Evolutionary conservation across 2,329 filamentous ascomycete species (phyloP), one percentile per base, ranked within the genome.

Genomic region (Leptographium radiaticola): DNA sequence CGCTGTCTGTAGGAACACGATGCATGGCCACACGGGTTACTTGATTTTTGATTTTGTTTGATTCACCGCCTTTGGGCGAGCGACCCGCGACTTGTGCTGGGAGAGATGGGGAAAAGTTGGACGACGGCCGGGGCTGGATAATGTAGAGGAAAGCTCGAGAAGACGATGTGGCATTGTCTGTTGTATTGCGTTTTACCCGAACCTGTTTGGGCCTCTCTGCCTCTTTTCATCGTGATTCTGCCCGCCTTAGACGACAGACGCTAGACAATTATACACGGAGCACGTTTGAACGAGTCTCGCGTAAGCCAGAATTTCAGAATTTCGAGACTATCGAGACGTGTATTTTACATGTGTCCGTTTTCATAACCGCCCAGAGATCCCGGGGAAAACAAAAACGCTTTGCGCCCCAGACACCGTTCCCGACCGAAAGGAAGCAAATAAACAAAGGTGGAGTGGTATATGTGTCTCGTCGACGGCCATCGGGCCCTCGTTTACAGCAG

Each of bases 401-500:
- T 13, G 34, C 12, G 34, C 34, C 9, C 34, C 34, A 36, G 34
- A 36, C 34, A 36, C 34, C 25, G 25, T 25, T 25, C 25, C 25
- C 25, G 25, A 25, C 25, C 25, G 13, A 36, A 40, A 20, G 13
- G 33, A 49, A 25, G 25, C 25, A 11, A 38, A 36, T 30, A 25
- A 18, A 49, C 31, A 49, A 48, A 40, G 25, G 48, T 49, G 36
- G 48, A 49, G 48, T 49, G 48, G 20, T 49, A 49, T 47, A 20
- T 45, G 15, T 40, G 9, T 34, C n/a, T 46, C 25, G 25, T 25
- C 25, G 2, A 25, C 25, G 25, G 25, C 25, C 25, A 13, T 38
- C 47, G 40, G 36, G 20, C n/a, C 36, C 15, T 33, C 44, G 16
- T 9, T 18, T 49, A 68, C 51, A 82, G 75, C 56, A 83, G 72